These are phyloP conservation scores for Emmonsiellopsis sp. DNA, from an alignment of 2,329 filamentous ascomycete genomes.

Conservation along the genomic window DNA sequence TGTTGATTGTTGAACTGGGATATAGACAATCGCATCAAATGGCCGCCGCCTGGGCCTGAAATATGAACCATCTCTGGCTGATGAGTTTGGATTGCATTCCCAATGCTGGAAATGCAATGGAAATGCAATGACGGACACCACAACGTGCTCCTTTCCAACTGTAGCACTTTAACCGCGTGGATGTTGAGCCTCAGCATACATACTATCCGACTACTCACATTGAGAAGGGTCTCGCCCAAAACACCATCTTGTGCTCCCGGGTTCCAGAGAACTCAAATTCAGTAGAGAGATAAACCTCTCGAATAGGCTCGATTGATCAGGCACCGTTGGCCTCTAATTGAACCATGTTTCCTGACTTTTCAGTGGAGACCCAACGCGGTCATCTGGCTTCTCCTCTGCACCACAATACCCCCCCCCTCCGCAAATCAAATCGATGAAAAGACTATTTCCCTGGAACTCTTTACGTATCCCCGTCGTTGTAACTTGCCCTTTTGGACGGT, in stretches of 20 bases:
- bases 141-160: neutral
- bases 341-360: neutral
- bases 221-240: neutral
- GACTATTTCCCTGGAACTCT: neutral
- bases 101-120: neutral
- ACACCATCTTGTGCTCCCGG: neutral
- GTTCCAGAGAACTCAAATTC: neutral
- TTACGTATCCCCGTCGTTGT: neutral
- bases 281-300: neutral
- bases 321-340: neutral
- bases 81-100: neutral
- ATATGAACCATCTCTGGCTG: neutral
- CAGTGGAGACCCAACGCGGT: neutral
- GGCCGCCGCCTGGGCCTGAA: neutral
- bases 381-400: conserved; percentile 1
- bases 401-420: neutral
- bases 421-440: conserved; percentile 1
- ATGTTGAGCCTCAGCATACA: neutral
- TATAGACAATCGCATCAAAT: neutral
- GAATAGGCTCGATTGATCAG: conserved; percentile 1
- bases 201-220: neutral
- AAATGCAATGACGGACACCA: neutral
- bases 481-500: neutral
- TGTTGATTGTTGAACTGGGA: neutral
- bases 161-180: neutral